Evolutionary conservation across 805 yeast species (phyloP), one percentile per base, ranked within the genome.

Genomic region (Torulaspora franciscae): DNA sequence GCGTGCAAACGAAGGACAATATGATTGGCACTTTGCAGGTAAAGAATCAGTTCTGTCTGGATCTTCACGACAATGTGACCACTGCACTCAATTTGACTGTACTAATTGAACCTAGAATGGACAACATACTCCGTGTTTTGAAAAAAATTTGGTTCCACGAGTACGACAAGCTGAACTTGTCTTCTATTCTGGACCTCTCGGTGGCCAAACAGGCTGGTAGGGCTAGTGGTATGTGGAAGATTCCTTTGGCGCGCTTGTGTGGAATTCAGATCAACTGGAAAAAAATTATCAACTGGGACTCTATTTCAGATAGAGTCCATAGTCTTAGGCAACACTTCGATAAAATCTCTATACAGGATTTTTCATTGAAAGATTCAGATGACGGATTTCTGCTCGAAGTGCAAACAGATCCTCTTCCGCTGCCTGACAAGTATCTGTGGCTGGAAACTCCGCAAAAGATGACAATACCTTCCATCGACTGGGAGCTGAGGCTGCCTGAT

Each of bases 401-500:
- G 3, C 30, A 51, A 17, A 40, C 51, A 5, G 15, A 58, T 3
- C 59, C 64, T 15, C 55, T 60, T 28, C 59, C 57, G 9, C 38
- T 63, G 7, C 37, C 47, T 3, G 32, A 41, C n/a, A 36, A 29
- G 29, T 44, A 46, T 39, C 50, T 39, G 5, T 57, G 48, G 47
- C 44, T 54, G 40, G 55, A 17, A 43, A 58, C 49, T 4, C 51
- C 59, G 1, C 22, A 42, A 13, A 13, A 38, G 23, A 11, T 40
- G 2, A 17, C 50, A 11, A 47, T 73, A 4, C 77, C 78, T 8
- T 35, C 47, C 7, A 43, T 71, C 6, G 46, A 53, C 4, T 72
- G 76, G 75, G 57, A 61, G 13, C 7, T 72, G 1, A 51, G 56
- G 8, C 46, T 71, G 13, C 57, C 67, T 6, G 74, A 68, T 51